Base-by-base conservation (phyloP, 352 stramenopile genomes). In the Pythium chondricola region DNA sequence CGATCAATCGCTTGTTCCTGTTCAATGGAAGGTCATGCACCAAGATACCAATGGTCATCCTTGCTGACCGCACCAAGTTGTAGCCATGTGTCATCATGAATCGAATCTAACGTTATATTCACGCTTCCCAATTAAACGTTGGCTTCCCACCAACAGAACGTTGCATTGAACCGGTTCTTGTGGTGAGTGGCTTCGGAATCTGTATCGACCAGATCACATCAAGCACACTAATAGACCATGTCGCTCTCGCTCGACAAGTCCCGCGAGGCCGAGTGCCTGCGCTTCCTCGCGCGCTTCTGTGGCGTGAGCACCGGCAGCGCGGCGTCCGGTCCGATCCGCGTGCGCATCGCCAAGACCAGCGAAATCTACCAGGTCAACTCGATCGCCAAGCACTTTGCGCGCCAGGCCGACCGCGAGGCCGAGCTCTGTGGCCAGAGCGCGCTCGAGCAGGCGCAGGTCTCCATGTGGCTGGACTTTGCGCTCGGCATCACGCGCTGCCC, bases 201-300 rank as follows among this genome's bases (percentile, higher is more conserved):
- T 7, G 24, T 16, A 30, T 25, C 18, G 25, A 36, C 24, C 24
- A 24, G 36, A 22, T 35, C 11, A 36, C 24, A 6, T 7, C 25
- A 1, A 47, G 17, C 4, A 16, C 26, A 14, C 36, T 25, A n/a
- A 36, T 13, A 36, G 22, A n/a, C 40, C 36, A 93, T 93, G 82
- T 86, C 82, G 56, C 69, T 93, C 29, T 87, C 78, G 52, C 70
- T 93, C 36, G 74, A 93, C 69, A 67, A 88, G 72, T 88, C 74
- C 20, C 46, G 61, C 6, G 68, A 85, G 20, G 72, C 82, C 37
- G 75, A 84, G 52, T 87, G 78, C 54, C 52, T 93, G 58, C 79
- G 82, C 67, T 93, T 93, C 63, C 56, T 86, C 25, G 82, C 78
- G 56, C 82, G 82, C 48, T 90, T 93, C 62, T 85, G 74, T 51